These are phyloP conservation scores for Luvunga scandens DNA, from an alignment of 345 rosid species.

Conservation along the genomic window DNA sequence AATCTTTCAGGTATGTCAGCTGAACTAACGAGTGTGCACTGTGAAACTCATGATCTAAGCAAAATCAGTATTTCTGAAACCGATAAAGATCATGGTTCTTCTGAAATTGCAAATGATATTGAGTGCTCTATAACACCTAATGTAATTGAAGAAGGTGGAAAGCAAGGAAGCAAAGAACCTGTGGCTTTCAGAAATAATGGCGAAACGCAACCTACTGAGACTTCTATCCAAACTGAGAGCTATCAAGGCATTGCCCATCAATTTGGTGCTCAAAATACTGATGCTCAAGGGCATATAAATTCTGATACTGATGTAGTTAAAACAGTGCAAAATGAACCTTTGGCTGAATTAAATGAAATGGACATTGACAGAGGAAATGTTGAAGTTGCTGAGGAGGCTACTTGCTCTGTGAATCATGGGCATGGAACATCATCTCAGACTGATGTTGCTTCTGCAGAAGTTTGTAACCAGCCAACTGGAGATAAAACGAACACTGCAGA, in stretches of 20 bases:
- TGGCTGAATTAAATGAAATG: slow-evolving; percentile 40
- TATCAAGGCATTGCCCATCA: slow-evolving; percentile 25
- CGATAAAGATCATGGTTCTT: slow-evolving; percentile 36
- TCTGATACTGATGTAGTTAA: slow-evolving; percentile 22
- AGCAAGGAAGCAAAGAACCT: slow-evolving; percentile 30
- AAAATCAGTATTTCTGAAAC: slow-evolving; percentile 47
- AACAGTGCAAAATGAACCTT: slow-evolving; percentile 35
- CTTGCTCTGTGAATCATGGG: slow-evolving; percentile 25
- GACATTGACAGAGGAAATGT: slow-evolving; percentile 38
- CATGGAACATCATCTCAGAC: slow-evolving; percentile 14
- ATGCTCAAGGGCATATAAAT: slow-evolving; percentile 24
- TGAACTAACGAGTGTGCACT: slow-evolving; percentile 53
- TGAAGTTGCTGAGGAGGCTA: slow-evolving; percentile 43
- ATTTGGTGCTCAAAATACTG: slow-evolving; percentile 11
- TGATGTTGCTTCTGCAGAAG: slow-evolving; percentile 17
- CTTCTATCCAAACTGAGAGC: slow-evolving; percentile 19
- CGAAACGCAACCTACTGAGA: slow-evolving; percentile 32
- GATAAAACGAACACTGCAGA: slow-evolving; percentile 27
- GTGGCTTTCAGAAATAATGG: slow-evolving; percentile 20
- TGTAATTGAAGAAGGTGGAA: slow-evolving; percentile 34
- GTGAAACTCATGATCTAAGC: slow-evolving; percentile 63
- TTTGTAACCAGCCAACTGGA: slow-evolving; percentile 22
- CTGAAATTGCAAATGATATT: slow-evolving; percentile 35
- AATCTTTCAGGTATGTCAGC: slow-evolving; percentile 65
- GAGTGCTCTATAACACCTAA: slow-evolving; percentile 37